Conservation (phyloP, 2,329 filamentous ascomycete species). For the Fusarium nurragi region DNA sequence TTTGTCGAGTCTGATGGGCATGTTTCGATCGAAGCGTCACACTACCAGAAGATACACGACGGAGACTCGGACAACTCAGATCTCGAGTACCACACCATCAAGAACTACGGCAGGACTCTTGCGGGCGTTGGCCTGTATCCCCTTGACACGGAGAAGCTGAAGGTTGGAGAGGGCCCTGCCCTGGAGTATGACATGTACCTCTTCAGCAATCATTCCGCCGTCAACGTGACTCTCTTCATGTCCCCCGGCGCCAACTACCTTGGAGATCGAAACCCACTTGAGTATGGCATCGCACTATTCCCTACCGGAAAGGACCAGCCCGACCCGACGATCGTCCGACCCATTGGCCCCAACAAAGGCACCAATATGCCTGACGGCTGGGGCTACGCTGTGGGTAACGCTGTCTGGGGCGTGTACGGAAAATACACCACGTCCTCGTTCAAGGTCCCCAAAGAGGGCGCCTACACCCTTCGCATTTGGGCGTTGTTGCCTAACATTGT, state of each 20-base stretch:
- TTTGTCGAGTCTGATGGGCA: constrained; percentile 71
- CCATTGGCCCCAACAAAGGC: constrained; percentile 25
- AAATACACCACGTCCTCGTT: constrained; percentile 59
- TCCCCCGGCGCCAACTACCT: constrained; percentile 64
- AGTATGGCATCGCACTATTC: constrained; percentile 61
- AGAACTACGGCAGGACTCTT: constrained; percentile 65
- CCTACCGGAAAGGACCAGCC: constrained; percentile 45
- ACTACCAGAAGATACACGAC: constrained; percentile 57
- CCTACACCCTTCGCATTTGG: constrained; percentile 62
- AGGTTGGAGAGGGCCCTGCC: constrained; percentile 59
- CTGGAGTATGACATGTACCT: constrained; percentile 71
- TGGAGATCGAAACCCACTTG: constrained; percentile 58
- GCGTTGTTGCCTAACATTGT: constrained; percentile 61
- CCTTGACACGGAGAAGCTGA: constrained; percentile 59
- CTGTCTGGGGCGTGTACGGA: constrained; percentile 56
- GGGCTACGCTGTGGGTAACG: constrained; percentile 52
- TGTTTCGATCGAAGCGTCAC: constrained; percentile 63
- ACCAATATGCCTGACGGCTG: constrained; percentile 30
- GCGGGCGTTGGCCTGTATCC: constrained; percentile 67
- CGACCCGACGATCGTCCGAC: constrained; percentile 10
- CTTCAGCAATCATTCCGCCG: constrained; percentile 61
- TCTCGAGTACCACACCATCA: constrained; percentile 59
- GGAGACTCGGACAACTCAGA: constrained; percentile 43
- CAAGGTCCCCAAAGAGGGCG: constrained; percentile 52
- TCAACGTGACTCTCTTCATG: constrained; percentile 59